A percentile compares a stretch with the other conserved stretches of the same genome.
Evolutionary conservation across 768 basidiomycete species (phyloP).

Genomic region (Rhodosporidiobolus sp.): DNA sequence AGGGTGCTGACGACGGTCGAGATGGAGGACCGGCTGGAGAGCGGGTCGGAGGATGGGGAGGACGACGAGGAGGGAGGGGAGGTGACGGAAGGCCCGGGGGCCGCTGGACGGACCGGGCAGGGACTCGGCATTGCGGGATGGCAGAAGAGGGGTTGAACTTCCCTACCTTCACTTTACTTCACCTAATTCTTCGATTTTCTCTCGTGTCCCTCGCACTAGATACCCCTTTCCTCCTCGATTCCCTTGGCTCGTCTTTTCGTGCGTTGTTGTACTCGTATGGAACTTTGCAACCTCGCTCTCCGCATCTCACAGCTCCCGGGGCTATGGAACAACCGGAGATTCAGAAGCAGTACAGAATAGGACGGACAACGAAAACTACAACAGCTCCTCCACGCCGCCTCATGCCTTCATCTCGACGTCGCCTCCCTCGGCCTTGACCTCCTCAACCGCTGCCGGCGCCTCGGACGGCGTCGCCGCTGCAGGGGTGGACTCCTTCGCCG

Average conservation of each 20-base stretch:
- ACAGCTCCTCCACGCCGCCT: neutral
- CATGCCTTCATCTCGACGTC: conserved; percentile 31
- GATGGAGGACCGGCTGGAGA: conserved; percentile 52
- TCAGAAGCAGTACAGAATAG: neutral
- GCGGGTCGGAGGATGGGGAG: neutral
- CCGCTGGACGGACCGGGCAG: neutral
- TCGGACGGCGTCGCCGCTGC: neutral
- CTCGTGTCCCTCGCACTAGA: neutral
- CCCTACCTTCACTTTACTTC: neutral
- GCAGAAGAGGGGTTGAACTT: neutral
- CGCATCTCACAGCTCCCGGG: neutral
- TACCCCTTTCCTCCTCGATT: neutral
- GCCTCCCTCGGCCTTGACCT: neutral
- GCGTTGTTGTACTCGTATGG: neutral
- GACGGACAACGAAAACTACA: neutral
- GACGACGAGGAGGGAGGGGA: conserved; percentile 45
- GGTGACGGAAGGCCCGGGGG: conserved; percentile 30
- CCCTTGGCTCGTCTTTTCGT: neutral
- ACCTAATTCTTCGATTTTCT: neutral
- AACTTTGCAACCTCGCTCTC: neutral
- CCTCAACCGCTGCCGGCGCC: neutral
- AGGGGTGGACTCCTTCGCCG: neutral
- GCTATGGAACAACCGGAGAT: too few relatives aligned
- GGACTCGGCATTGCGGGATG: neutral
- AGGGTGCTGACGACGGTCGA: conserved; percentile 75